A percentile compares a stretch with the other conserved stretches of the same genome.
Conservation (phyloP, 345 rosid species). For the Citrus hindsii region DNA sequence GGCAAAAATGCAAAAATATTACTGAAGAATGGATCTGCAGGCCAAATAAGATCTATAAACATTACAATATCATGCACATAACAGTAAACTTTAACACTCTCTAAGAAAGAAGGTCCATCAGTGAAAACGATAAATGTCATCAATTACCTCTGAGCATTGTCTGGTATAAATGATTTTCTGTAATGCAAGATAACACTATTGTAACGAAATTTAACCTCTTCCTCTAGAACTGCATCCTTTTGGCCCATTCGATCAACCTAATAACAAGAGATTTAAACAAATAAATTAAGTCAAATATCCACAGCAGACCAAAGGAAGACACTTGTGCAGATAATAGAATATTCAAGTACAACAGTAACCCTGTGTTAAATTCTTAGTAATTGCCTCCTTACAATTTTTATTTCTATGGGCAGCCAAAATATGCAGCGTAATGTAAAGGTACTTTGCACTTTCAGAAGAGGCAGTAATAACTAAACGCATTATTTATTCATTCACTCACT, state of each 20-base stretch:
- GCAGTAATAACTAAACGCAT: neutral
- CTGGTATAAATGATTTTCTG: constrained; percentile 91
- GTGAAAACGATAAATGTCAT: neutral
- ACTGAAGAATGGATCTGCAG: neutral
- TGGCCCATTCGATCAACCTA: constrained; percentile 85
- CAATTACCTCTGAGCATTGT: constrained; percentile 80
- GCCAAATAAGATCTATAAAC: neutral
- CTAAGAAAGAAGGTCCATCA: neutral
- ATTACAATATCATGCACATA: neutral
- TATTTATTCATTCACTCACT: neutral
- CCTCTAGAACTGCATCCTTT: constrained; percentile 68
- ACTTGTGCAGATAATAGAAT: neutral
- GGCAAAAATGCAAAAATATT: neutral
- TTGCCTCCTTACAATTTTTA: neutral
- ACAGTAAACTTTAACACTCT: neutral
- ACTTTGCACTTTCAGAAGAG: neutral
- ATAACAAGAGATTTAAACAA: constrained; percentile 25
- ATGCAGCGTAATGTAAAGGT: neutral
- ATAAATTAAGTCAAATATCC: neutral
- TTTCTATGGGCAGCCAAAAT: neutral
- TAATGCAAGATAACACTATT: constrained; percentile 76
- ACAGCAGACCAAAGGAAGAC: neutral
- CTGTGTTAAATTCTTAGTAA: neutral
- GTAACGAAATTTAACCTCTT: constrained; percentile 81
- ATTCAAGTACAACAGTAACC: neutral